Conservation (phyloP, 176 grass and related monocot species). For the Phoenix dactylifera region DNA sequence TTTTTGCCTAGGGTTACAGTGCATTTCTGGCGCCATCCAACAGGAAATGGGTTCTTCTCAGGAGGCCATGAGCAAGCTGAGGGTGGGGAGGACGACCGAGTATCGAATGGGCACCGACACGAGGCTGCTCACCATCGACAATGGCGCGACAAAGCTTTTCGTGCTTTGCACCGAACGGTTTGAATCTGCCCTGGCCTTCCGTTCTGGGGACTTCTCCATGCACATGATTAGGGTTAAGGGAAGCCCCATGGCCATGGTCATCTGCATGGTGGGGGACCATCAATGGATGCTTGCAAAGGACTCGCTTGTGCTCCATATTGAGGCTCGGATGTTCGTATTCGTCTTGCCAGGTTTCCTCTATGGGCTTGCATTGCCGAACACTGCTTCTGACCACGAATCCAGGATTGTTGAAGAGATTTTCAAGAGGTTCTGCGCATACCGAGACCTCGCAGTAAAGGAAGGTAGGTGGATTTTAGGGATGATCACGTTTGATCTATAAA, state of each 20-base stretch:
- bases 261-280: constrained; percentile 65
- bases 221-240: constrained; percentile 53
- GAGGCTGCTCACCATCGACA: constrained; percentile 43
- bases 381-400: constrained; percentile 23
- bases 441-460: constrained; percentile 31
- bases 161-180: constrained; percentile 54
- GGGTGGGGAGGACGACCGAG: constrained; percentile 50
- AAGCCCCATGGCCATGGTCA: constrained; percentile 51
- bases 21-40: too few species aligned
- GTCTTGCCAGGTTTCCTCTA: constrained; percentile 65
- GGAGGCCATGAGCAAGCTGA: constrained; percentile 34
- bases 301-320: constrained; percentile 43
- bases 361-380: constrained; percentile 36
- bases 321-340: constrained; percentile 53
- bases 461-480: constrained; percentile 3
- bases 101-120: constrained; percentile 61
- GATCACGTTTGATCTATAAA: too few species aligned
- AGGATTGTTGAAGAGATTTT: constrained; percentile 48
- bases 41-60: constrained; percentile 9
- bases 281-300: constrained; percentile 83
- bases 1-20: too few species aligned
- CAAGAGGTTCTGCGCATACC: constrained; percentile 51
- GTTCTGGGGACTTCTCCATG: constrained; percentile 44
- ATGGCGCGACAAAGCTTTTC: constrained; percentile 31
- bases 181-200: constrained; percentile 33